phyloP scores from a whole-genome alignment of 1,284 basidiomycete species.

The Neotropicomus parvogracilis region DNA sequence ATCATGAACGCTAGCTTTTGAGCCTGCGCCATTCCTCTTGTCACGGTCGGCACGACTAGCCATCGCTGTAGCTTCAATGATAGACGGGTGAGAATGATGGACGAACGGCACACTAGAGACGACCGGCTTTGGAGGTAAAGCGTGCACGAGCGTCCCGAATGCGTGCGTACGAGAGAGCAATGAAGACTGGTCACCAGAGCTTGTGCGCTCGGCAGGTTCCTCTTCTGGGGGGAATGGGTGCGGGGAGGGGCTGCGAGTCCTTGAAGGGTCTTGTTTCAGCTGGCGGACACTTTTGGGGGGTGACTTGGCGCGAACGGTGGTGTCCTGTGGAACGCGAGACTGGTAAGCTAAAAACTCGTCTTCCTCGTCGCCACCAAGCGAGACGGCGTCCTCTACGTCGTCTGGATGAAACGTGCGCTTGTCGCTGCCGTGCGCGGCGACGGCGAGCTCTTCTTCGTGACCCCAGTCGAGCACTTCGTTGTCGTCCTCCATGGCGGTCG shows the following conservation, averaged over 20 bases:
- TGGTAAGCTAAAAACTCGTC: conserved; percentile 43
- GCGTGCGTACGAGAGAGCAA: conserved; percentile 30
- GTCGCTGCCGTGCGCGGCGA: conserved; percentile 26
- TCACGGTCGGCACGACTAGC: conserved; percentile 40
- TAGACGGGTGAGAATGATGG: conserved; percentile 52
- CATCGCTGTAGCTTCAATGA: conserved; percentile 59
- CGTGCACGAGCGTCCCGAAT: conserved; percentile 50
- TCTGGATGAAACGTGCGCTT: conserved; percentile 36
- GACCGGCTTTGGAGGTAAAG: conserved; percentile 69
- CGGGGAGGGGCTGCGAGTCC: conserved; percentile 8
- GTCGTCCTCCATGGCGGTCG: conserved; percentile 59
- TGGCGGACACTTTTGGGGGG: conserved; percentile 18
- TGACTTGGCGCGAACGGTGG: conserved; percentile 9
- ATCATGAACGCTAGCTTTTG: conserved; percentile 33
- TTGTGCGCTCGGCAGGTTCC: conserved; percentile 20
- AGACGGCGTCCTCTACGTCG: conserved; percentile 65
- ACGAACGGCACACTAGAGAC: conserved; percentile 50
- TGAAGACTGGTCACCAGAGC: conserved; percentile 29
- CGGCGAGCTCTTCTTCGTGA: conserved; percentile 61
- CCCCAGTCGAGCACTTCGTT: conserved; percentile 71
- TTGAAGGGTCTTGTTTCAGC: conserved; percentile 14
- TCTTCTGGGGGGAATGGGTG: conserved; percentile 19
- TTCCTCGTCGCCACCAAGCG: conserved; percentile 68
- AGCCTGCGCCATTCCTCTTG: conserved; percentile 29
- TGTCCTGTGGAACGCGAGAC: conserved; percentile 30